Base-by-base conservation (phyloP, 2,329 filamentous ascomycete genomes). In the Cladosporium cucumerinum region DNA sequence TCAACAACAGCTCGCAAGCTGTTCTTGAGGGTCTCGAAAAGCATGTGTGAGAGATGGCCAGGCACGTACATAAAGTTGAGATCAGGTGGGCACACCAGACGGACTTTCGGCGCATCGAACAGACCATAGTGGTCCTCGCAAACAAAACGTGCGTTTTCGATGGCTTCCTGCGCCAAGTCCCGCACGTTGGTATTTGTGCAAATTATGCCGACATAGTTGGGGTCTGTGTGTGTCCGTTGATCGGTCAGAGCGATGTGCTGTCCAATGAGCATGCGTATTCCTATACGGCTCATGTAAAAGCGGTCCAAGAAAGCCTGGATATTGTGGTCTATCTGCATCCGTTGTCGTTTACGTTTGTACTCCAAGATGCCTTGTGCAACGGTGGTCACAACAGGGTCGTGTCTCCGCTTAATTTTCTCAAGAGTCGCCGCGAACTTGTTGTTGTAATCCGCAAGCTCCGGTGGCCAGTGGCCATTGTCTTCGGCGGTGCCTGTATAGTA, bases 41-140 rank as follows among this genome's bases (percentile, higher is more conserved):
- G 89, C 95, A 99, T 99, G 81, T 99, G 95, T 71, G 93, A 97
- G 78, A 99, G 78, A 80, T 99, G 95, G n/a, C 95, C 95, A 0
- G 95, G 95, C 62, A 99, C 95, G 76, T 99, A 99, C 95, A 99
- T 99, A 81, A 99, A 99, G 82, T 96, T 90, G 74, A 99, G 85
- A 77, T 96, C 89, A 21, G 92, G 90, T 74, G 93, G 93, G 83
- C 95, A 99, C 66, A 99, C 92, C 65, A 99, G 89, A 79, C 98
- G 93, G 70, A 99, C 90, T 78, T 96, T 96, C 64, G 95, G 95
- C 10, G 95, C 93, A 75, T 98, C 94, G 74, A 98, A 99, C 12
- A 99, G 83, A 67, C 95, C 95, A 76, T 98, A 99, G 80, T 98
- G 94, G 76, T 98, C 95, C 78, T 99, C 95, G 76, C 95, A 99